These are phyloP conservation scores for Aphanomyces invadans DNA, from an alignment of 352 stramenopile species.

Conservation along the genomic window DNA sequence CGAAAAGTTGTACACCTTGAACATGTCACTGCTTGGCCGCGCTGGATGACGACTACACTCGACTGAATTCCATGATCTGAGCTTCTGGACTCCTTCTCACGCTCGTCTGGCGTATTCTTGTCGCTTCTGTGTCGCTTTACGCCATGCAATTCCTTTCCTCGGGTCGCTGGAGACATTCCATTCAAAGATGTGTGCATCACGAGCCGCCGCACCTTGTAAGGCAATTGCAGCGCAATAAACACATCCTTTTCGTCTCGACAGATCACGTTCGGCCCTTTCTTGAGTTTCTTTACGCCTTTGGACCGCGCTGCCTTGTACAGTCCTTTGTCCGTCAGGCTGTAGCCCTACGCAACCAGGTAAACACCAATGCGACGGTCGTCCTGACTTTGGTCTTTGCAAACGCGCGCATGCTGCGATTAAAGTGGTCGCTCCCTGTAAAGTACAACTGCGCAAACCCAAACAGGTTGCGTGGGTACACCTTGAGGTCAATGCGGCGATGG, in stretches of 20 bases:
- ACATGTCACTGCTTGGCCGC: too few relatives aligned
- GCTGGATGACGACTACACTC: too few relatives aligned
- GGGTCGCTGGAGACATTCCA: background rate
- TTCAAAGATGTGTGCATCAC: background rate
- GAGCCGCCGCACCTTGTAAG: conserved; percentile 61
- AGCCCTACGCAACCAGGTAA: conserved; percentile 28
- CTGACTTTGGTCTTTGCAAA: conserved; percentile 65
- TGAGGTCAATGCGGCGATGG: conserved; percentile 76
- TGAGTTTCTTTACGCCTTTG: conserved; percentile 48
- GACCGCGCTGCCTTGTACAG: conserved; percentile 52
- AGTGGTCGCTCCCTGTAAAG: conserved; percentile 88
- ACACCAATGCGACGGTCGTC: conserved; percentile 10
- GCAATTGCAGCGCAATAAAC: conserved; percentile 73
- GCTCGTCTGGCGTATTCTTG: too few relatives aligned
- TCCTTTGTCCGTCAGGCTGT: conserved; percentile 56
- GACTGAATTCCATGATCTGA: too few relatives aligned
- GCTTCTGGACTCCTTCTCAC: too few relatives aligned
- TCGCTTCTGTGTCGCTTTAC: too few relatives aligned
- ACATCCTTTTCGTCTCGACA: conserved; percentile 77
- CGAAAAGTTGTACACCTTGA: too few relatives aligned
- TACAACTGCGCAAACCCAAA: conserved; percentile 84
- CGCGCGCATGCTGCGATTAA: conserved; percentile 81
- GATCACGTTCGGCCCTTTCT: conserved; percentile 57
- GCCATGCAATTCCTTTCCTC: conserved; percentile 27
- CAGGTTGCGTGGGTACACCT: conserved; percentile 70